Evolutionary conservation across 2,329 filamentous ascomycete genomes (phyloP).

Genomic region (Ascochyta rabiei): DNA sequence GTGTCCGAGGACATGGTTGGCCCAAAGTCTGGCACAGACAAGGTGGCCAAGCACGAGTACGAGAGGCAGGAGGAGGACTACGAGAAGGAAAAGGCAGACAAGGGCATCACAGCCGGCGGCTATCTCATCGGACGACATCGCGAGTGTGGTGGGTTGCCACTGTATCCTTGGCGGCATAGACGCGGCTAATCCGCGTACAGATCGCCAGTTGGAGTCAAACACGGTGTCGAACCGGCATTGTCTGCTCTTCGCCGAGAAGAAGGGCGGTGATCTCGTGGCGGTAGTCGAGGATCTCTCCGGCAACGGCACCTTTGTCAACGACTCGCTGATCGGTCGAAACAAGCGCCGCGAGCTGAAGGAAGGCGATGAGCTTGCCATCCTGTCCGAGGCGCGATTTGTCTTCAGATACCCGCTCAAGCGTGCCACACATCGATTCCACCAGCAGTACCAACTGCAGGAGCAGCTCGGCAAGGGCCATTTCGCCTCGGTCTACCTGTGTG

Average conservation of each 20-base stretch:
- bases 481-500: conserved; percentile 88
- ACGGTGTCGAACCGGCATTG: conserved; percentile 89
- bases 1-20: conserved; percentile 53
- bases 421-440: conserved; percentile 74
- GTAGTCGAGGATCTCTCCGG: conserved; percentile 92
- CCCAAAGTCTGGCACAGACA: conserved; percentile 51
- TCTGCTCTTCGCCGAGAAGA: conserved; percentile 68
- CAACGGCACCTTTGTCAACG: conserved; percentile 96
- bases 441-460: conserved; percentile 83
- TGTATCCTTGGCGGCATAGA: not conserved
- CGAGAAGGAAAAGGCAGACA: conserved; percentile 61
- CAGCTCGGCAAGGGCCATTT: conserved; percentile 95
- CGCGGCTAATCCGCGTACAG: conserved; percentile 55
- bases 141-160: conserved; percentile 76
- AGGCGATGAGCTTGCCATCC: conserved; percentile 86
- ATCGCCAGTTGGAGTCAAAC: conserved; percentile 72
- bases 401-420: conserved; percentile 77
- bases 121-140: conserved; percentile 92
- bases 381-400: conserved; percentile 84
- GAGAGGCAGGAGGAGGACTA: conserved; percentile 67
- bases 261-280: conserved; percentile 64
- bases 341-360: conserved; percentile 87
- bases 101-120: conserved; percentile 71
- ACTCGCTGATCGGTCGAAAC: conserved; percentile 88
- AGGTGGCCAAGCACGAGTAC: conserved; percentile 58